Evolutionary conservation across 768 basidiomycete species (phyloP).

Genomic region (Postia placenta): DNA sequence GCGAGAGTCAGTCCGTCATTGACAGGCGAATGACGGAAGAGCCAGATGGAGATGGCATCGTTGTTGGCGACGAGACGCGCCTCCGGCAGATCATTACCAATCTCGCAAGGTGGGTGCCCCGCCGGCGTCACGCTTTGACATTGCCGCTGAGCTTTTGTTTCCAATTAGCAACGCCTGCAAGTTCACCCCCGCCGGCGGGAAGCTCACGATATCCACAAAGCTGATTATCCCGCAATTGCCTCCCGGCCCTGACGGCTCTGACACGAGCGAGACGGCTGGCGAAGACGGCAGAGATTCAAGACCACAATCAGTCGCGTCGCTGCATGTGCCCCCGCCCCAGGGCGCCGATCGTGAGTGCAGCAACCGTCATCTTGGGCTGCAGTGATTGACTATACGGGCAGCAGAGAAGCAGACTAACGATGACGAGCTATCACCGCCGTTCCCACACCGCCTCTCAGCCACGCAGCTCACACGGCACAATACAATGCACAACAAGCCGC

Average conservation of each 20-base stretch:
- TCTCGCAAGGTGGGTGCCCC: slow-evolving; percentile 64
- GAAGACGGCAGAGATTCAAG: background rate
- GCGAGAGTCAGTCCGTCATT: slow-evolving; percentile 39
- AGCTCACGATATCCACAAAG: slow-evolving; percentile 60
- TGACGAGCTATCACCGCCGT: background rate
- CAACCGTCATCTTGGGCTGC: background rate
- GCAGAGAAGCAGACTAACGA: background rate
- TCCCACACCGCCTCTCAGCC: slow-evolving; percentile 20
- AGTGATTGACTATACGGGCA: background rate
- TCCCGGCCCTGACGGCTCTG: background rate
- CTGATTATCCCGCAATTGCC: slow-evolving; percentile 34
- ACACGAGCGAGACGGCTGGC: background rate
- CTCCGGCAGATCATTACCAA: slow-evolving; percentile 80
- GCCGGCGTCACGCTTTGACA: background rate
- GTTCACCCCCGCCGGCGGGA: slow-evolving; percentile 68
- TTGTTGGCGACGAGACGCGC: slow-evolving; percentile 81
- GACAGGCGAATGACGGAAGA: slow-evolving; percentile 35
- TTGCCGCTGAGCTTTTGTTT: background rate
- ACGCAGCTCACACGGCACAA: slow-evolving; percentile 45
- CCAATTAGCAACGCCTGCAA: slow-evolving; percentile 65
- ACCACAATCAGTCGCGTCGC: background rate
- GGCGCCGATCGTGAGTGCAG: background rate
- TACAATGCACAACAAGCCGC: slow-evolving; percentile 32
- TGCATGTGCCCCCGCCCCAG: background rate
- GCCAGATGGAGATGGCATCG: slow-evolving; percentile 55